Evolutionary conservation across 768 basidiomycete genomes (phyloP).

Genomic region (Holtermannia corniformis): DNA sequence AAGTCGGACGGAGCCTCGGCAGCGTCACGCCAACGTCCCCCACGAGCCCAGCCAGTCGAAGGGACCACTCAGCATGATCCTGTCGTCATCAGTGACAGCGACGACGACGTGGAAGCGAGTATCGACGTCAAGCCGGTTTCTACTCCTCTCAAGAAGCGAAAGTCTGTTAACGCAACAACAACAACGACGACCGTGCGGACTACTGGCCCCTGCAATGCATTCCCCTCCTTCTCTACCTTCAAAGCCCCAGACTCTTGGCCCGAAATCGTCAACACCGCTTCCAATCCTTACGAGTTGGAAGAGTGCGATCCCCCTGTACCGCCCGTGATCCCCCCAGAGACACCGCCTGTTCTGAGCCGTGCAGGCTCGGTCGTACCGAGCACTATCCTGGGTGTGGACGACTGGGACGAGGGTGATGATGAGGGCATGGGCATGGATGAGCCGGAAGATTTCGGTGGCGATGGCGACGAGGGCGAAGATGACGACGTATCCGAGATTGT

Average conservation of each 20-base stretch:
- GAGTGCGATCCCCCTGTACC: slow-evolving; percentile 6
- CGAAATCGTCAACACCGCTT: slow-evolving; percentile 24
- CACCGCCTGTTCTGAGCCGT: not conserved
- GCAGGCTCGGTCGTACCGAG: not conserved
- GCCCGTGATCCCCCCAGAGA: slow-evolving; percentile 2
- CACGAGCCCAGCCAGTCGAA: too few relatives aligned
- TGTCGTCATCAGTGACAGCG: slow-evolving; percentile 37
- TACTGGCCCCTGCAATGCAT: not conserved
- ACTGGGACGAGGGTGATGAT: slow-evolving; percentile 69
- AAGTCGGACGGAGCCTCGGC: too few relatives aligned
- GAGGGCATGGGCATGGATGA: slow-evolving; percentile 47
- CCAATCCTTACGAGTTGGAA: slow-evolving; percentile 8
- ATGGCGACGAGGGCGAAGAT: slow-evolving; percentile 26
- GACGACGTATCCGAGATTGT: slow-evolving; percentile 15
- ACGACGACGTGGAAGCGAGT: slow-evolving; percentile 11
- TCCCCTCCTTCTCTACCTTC: slow-evolving; percentile 10
- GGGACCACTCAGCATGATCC: slow-evolving; percentile 16
- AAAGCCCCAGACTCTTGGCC: slow-evolving; percentile 28
- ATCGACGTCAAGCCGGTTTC: not conserved
- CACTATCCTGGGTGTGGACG: slow-evolving; percentile 16
- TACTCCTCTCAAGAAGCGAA: not conserved
- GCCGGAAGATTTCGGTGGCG: slow-evolving; percentile 14
- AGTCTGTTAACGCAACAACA: slow-evolving; percentile 4
- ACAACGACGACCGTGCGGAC: not conserved
- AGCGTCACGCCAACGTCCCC: too few relatives aligned